These are phyloP conservation scores for Vigna trinervia DNA, from an alignment of 306 rosid genomes.

Conservation along the genomic window DNA sequence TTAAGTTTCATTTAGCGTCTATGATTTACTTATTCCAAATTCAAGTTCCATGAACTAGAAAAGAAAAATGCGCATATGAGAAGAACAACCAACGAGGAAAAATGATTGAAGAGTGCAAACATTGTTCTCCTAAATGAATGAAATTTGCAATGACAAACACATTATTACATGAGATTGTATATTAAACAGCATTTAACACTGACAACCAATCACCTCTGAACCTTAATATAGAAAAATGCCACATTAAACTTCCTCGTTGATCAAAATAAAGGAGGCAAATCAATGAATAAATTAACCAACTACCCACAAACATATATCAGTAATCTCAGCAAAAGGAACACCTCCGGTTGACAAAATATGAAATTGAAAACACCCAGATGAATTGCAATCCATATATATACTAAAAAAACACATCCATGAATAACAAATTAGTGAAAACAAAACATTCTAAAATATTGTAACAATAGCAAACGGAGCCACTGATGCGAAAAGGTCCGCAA, in stretches of 20 bases:
- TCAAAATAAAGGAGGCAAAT: constrained; percentile 30
- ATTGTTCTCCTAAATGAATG: constrained; percentile 42
- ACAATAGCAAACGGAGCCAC: constrained; percentile 37
- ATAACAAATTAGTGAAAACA: constrained; percentile 48
- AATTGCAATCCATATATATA: constrained; percentile 48
- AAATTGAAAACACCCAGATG: constrained; percentile 42
- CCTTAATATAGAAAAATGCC: constrained; percentile 40
- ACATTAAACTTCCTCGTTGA: constrained; percentile 36
- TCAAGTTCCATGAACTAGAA: constrained; percentile 28
- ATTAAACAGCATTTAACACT: constrained; percentile 39
- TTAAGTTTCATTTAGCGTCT: constrained; percentile 37
- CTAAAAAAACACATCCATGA: constrained; percentile 45
- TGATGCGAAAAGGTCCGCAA: constrained; percentile 55
- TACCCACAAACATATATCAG: constrained; percentile 51
- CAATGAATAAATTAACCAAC: constrained; percentile 42
- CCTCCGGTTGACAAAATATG: constrained; percentile 39
- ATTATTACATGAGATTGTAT: constrained; percentile 42
- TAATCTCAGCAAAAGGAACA: constrained; percentile 46
- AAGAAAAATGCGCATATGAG: constrained; percentile 8
- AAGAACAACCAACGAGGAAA: constrained; percentile 12
- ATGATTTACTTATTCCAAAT: constrained; percentile 41
- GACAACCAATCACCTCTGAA: constrained; percentile 41
- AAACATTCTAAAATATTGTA: constrained; percentile 29
- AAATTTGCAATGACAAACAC: constrained; percentile 43
- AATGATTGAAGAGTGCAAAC: constrained; percentile 47